phyloP scores from a whole-genome alignment of 768 basidiomycete species.

The Holtermanniella nyarrowii region DNA sequence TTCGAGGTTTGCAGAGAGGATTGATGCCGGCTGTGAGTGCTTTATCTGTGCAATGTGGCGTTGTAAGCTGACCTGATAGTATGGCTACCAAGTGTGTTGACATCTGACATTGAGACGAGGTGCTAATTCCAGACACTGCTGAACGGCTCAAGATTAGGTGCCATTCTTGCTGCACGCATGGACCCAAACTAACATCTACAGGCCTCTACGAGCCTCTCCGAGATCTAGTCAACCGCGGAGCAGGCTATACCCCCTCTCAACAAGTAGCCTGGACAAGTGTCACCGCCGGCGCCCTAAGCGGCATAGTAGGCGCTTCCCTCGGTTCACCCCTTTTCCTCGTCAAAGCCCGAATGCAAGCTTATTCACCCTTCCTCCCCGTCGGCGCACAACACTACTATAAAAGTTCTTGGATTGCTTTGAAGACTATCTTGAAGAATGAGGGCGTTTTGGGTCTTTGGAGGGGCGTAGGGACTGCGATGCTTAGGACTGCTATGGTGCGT shows the following conservation, averaged over 20 bases:
- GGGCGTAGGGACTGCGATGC: slow-evolving; percentile 84
- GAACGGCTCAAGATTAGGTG: slow-evolving; percentile 83
- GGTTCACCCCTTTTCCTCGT: slow-evolving; percentile 57
- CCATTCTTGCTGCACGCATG: slow-evolving; percentile 5
- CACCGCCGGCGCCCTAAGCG: slow-evolving; percentile 76
- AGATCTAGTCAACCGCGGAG: slow-evolving; percentile 53
- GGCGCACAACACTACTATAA: slow-evolving; percentile 91
- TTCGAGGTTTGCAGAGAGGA: slow-evolving; percentile 86
- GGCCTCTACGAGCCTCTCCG: slow-evolving; percentile 96
- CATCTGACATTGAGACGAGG: not conserved
- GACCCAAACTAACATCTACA: slow-evolving; percentile 31
- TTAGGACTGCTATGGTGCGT: slow-evolving; percentile 77
- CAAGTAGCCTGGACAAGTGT: slow-evolving; percentile 69
- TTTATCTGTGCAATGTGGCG: too few species aligned
- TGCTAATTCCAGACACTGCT: slow-evolving; percentile 49
- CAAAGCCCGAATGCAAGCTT: slow-evolving; percentile 98
- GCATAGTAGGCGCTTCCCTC: slow-evolving; percentile 71
- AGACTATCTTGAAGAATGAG: slow-evolving; percentile 68
- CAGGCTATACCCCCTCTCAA: slow-evolving; percentile 56
- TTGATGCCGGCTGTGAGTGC: slow-evolving; percentile 70
- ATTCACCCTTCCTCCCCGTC: slow-evolving; percentile 85
- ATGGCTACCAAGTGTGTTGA: slow-evolving; percentile 71
- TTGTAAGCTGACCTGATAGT: slow-evolving; percentile 47
- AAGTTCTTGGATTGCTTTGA: slow-evolving; percentile 66
- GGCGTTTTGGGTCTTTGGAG: slow-evolving; percentile 68